Evolutionary conservation across 768 basidiomycete species (phyloP), one percentile per base, ranked within the genome.

Genomic region (Boletus rubropictus): DNA sequence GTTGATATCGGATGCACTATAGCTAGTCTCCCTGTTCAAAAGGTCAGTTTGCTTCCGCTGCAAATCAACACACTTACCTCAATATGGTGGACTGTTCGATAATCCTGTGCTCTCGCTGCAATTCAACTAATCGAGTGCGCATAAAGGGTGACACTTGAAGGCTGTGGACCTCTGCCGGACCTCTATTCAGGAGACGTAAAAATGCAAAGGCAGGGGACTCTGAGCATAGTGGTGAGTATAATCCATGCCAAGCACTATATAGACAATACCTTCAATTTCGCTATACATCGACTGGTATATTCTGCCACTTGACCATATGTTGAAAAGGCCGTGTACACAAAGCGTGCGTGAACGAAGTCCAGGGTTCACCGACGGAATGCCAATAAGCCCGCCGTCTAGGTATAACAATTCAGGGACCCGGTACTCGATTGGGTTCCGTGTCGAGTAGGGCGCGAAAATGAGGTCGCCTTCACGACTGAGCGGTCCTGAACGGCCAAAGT

Each of bases 241-340:
- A 27, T 37, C n/a, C 34, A 14, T 39, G 24, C 31, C 15, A 9
- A 36, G 12, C 7, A 21, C 22, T 31, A 20, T 42, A 34, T 43
- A 20, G 5, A 77, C 52, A 46, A 22, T 59, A 86, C 87, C 73
- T 63, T 79, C 66, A 31, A 66, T 39, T 38, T 66, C 71, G n/a
- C 83, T 74, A 37, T 77, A 71, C 17, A 90, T 60, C 5, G 90
- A 91, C 29, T 67, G 71, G 48, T 84, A 72, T 34, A 97, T 83
- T 78, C 85, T 80, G 54, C 90, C 87, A 0, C 84, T 76, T 1
- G 82, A 76, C 95, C 96, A 99, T 46, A 99, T 94, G 63, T 86
- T 92, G 69, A 90, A 81, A 51, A 93, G 69, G 47, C 79, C 84
- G 40, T 69, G 68, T 37, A 90, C 57, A 43, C 78, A 75, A 33